These are phyloP conservation scores for Phytophthora fragariaefolia DNA, from an alignment of 352 stramenopile genomes.

Conservation along the genomic window DNA sequence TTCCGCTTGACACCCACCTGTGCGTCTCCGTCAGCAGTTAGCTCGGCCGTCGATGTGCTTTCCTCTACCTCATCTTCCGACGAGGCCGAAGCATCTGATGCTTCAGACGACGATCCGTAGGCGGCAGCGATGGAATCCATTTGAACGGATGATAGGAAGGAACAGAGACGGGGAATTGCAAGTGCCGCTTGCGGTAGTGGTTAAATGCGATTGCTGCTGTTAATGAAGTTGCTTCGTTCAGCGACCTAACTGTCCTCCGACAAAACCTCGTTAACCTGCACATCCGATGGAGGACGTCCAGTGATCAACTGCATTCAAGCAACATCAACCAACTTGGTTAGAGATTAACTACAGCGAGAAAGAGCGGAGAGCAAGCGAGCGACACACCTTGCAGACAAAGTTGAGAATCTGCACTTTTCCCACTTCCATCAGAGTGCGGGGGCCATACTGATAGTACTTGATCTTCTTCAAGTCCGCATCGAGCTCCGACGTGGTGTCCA, in stretches of 20 bases:
- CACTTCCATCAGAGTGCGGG: constrained; percentile 77
- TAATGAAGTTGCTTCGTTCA: background rate
- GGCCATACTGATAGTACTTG: constrained; percentile 75
- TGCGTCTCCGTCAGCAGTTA: background rate
- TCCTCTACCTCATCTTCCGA: constrained; percentile 31
- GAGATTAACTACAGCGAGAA: background rate
- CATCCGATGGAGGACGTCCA: constrained; percentile 64
- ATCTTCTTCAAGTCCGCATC: constrained; percentile 82
- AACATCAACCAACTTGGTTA: constrained; percentile 2
- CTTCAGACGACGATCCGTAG: constrained; percentile 45
- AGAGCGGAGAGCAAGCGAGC: background rate
- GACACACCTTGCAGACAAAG: constrained; percentile 86
- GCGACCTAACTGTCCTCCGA: constrained; percentile 55
- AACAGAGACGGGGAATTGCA: constrained; percentile 31
- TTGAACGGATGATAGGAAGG: constrained; percentile 11
- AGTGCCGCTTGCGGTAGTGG: constrained; percentile 1
- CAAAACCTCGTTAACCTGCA: constrained; percentile 71
- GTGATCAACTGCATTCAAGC: constrained; percentile 62
- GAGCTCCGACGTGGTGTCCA: constrained; percentile 71
- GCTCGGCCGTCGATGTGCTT: background rate
- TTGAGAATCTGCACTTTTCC: constrained; percentile 88
- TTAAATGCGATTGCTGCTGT: constrained; percentile 18
- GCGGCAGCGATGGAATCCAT: constrained; percentile 53
- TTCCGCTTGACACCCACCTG: constrained; percentile 50
- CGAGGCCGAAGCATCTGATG: constrained; percentile 22